Evolutionary conservation across 768 basidiomycete species (phyloP).

Genomic region (Lactarius hengduanensis): DNA sequence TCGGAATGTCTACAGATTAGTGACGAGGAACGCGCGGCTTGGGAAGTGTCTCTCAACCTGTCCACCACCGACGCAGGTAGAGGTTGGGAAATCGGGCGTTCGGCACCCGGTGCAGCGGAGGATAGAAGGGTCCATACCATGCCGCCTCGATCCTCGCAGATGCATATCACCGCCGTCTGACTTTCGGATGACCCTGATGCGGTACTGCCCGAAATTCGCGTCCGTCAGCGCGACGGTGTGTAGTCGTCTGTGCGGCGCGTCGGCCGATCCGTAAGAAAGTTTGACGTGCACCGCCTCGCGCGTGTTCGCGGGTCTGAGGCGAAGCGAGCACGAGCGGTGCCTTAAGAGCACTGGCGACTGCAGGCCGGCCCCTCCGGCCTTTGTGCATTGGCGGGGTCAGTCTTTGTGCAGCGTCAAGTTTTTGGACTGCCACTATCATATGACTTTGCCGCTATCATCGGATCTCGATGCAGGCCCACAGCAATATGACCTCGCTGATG

Average conservation of each 20-base stretch:
- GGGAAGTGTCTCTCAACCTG: slow-evolving; percentile 62
- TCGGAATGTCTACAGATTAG: slow-evolving; percentile 62
- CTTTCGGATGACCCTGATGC: slow-evolving; percentile 60
- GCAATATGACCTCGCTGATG: too few species aligned
- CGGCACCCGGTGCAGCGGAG: background rate
- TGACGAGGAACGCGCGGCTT: slow-evolving; percentile 57
- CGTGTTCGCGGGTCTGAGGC: too few species aligned
- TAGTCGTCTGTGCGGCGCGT: slow-evolving; percentile 50
- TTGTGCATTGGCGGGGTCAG: too few species aligned
- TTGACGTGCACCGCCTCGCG: background rate
- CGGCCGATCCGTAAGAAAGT: background rate
- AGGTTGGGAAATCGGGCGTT: too few species aligned
- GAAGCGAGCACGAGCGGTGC: too few species aligned
- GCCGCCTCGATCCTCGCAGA: slow-evolving; percentile 65
- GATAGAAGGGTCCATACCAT: slow-evolving; percentile 42
- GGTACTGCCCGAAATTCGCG: slow-evolving; percentile 64
- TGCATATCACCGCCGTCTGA: slow-evolving; percentile 64
- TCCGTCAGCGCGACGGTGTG: slow-evolving; percentile 71
- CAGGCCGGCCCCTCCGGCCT: too few species aligned
- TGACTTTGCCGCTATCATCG: too few species aligned
- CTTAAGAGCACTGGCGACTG: too few species aligned
- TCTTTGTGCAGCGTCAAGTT: too few species aligned
- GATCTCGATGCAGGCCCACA: too few species aligned
- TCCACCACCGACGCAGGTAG: background rate
- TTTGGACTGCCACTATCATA: too few species aligned